Base-by-base conservation (phyloP, 2,329 filamentous ascomycete species). In the Xylariaceae sp. region DNA sequence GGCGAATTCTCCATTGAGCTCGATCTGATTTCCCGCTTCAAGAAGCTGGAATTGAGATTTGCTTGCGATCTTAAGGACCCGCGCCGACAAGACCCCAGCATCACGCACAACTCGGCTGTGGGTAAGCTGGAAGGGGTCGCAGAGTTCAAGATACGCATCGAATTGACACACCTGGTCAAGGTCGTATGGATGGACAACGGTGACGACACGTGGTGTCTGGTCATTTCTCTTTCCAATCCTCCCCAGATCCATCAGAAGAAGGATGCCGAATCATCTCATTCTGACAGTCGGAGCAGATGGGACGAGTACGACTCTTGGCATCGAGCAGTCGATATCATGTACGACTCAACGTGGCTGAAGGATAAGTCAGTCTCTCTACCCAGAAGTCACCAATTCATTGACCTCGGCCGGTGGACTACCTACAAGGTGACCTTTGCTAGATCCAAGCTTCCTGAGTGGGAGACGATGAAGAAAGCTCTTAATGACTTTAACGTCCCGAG, bases 401-500 rank as follows among this genome's bases (percentile, higher is more conserved):
- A 80, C 43, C 64, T 79, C 33, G 78, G 77, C 15, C 71, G 73
- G 34, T 82, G 78, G 76, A 79, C 71, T 9, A 72, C 73, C 0
- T 73, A 80, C 42, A 65, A 69, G 36, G 54, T 81, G n/a, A 52
- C 64, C 0, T 55, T 81, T 4, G 42, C 59, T 2, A 50, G 51
- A 1, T 43, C 57, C 2, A 49, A 57, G 6, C 49, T 60, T 1
- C 47, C 55, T 1, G 45, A 52, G 3, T 73, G 75, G 52, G 48
- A 59, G 1, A 50, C 63, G 1, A 65, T 85, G 16, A 64, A 71
- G 3, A 58, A 66, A 8, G 76, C 77, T 1, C 68, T 96, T 1
- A 66, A 70, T 9, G 86, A 94, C 48, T 85, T 85, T 65, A 95
- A 94, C 44, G 72, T 95, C 37, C 56, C 65, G 0, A 65, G 83